Evolutionary conservation across 345 rosid species (phyloP), one percentile per base, ranked within the genome.

Genomic region (Gossypium ekmanianum): DNA sequence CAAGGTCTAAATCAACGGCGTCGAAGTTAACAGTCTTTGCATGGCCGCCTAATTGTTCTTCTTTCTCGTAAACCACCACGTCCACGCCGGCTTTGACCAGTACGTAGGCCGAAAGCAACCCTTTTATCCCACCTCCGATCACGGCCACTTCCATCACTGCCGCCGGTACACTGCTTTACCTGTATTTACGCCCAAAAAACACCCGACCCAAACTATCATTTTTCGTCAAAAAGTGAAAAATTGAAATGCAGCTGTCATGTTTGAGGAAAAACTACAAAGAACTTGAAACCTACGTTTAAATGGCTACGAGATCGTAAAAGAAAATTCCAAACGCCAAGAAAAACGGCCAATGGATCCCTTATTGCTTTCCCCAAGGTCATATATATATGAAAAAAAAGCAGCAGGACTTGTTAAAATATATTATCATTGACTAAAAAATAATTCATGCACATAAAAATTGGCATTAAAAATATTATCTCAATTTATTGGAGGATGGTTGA

Each of bases 51-150:
- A 91, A 59, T 44, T 75, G 64, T 0, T 83, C 83, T 7, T 89
- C 90, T 76, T 83, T 85, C 79, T 91, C 97, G 64, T 79, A 91
- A 55, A 91, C 44, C 0, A 85, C 92, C 59, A 88, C 80, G 52
- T 85, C 43, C 2, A 71, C 81, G 26, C 87, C 91, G 11, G 85
- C 74, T 45, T 81, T 78, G 13, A 83, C 83, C 18, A 91, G 77
- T 70, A 76, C 84, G 43, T 85, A 80, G 0, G 97, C 97, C 52
- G 91, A 81, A 56, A 78, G 88, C 17, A 89, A 64, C 3, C 97
- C 97, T 65, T 89, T 82, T 1, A 91, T 81, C 65, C 97, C 93
- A 29, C 75, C 85, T 11, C 97, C 97, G 22, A 91, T 71, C 83
- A 91, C 97, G 0, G 90, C 93, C 17, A 26, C 17, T 2, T 2